Percentiles rank a stretch among this genome's conserved stretches.
These are phyloP conservation scores for Cyclotella cryptica DNA, from an alignment of 108 stramenopile genomes.

Conservation along the genomic window DNA sequence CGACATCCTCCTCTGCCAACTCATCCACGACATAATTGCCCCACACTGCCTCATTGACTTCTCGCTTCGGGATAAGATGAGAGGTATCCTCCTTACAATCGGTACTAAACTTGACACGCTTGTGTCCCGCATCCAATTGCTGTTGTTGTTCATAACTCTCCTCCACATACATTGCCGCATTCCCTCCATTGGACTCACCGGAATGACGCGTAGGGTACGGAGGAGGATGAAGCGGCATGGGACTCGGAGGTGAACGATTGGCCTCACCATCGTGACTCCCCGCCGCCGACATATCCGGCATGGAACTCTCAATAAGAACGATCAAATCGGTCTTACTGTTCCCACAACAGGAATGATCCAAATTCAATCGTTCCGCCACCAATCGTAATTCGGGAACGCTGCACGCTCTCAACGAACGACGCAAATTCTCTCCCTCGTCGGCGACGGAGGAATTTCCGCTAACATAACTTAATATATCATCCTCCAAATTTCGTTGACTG, in stretches of 20 bases:
- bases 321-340: constrained; percentile 29
- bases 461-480: constrained; percentile 13
- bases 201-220: too few relatives aligned
- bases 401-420: constrained; percentile 38
- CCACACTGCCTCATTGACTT: too few relatives aligned
- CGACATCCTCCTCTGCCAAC: too few relatives aligned
- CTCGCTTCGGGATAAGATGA: too few relatives aligned
- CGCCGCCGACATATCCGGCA: constrained; percentile 24
- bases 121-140: too few relatives aligned
- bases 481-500: neutral
- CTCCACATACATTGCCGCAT: constrained; percentile 10
- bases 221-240: too few relatives aligned
- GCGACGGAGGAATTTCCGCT: constrained; percentile 1
- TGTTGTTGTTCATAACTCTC: constrained; percentile 4
- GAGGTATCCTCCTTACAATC: too few relatives aligned
- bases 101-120: too few relatives aligned
- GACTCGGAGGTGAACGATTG: too few relatives aligned
- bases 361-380: constrained; percentile 40
- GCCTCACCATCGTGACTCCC: too few relatives aligned
- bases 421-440: constrained; percentile 30
- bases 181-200: neutral
- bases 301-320: constrained; percentile 34
- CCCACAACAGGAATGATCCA: constrained; percentile 19
- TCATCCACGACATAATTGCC: too few relatives aligned
- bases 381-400: constrained; percentile 35